These are phyloP conservation scores for Tuber umbilicatum DNA, from an alignment of 495 filamentous ascomycete species.

Conservation along the genomic window DNA sequence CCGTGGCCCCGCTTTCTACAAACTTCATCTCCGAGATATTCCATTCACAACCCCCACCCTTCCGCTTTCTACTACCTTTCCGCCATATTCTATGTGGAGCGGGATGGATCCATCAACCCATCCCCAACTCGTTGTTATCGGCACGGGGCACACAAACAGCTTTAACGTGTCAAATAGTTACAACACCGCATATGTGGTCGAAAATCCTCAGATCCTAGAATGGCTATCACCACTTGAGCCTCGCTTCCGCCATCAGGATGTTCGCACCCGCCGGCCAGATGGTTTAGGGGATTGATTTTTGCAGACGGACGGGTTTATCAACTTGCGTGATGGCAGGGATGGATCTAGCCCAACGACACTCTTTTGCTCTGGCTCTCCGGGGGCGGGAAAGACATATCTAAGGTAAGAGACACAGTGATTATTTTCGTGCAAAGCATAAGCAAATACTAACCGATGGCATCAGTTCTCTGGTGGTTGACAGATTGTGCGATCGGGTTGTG, in stretches of 20 bases:
- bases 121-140: not conserved
- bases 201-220: not conserved
- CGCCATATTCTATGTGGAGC: not conserved
- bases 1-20: not conserved
- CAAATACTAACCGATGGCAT: not conserved
- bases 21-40: not conserved
- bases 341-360: not conserved
- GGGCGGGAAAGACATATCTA: not conserved
- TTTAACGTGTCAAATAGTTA: not conserved
- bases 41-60: not conserved
- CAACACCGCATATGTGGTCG: not conserved
- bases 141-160: not conserved
- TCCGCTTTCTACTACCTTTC: not conserved
- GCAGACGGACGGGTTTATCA: not conserved
- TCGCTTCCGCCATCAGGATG: not conserved
- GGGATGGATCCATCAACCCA: not conserved
- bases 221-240: not conserved
- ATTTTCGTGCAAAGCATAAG: not conserved
- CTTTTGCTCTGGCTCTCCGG: not conserved
- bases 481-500: not conserved
- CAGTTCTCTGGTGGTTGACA: not conserved
- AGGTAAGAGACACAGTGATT: not conserved
- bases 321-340: not conserved
- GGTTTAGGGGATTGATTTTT: not conserved
- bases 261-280: not conserved